Conservation (phyloP, 306 rosid species). For the Medicago truncatula region MtrunA17r5.0-ANR NC_053042.1:32841501-32842000, state of each 20-base stretch:
- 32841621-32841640: too few species aligned
- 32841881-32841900: neutral
- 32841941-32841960: neutral
- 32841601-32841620: too few species aligned
- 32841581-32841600: slow-evolving; percentile 2
- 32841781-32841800: slow-evolving; percentile 58
- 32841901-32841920: neutral
- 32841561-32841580: slow-evolving; percentile 6
- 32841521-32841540: neutral
- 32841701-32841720: neutral
- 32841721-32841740: slow-evolving; percentile 57
- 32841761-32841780: slow-evolving; percentile 74
- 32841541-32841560: slow-evolving; percentile 22
- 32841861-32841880: slow-evolving; percentile 33
- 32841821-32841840: slow-evolving; percentile 76
- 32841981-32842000: slow-evolving; percentile 74
- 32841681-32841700: too few species aligned
- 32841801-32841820: slow-evolving; percentile 67
- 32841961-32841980: slow-evolving; percentile 64
- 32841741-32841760: slow-evolving; percentile 73
- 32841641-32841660: neutral
- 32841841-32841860: slow-evolving; percentile 56
- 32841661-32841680: too few species aligned
- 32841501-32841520: neutral
- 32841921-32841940: slow-evolving; percentile 1